Base-by-base conservation (phyloP, 2,329 filamentous ascomycete species). In the Alternaria sp. region DNA sequence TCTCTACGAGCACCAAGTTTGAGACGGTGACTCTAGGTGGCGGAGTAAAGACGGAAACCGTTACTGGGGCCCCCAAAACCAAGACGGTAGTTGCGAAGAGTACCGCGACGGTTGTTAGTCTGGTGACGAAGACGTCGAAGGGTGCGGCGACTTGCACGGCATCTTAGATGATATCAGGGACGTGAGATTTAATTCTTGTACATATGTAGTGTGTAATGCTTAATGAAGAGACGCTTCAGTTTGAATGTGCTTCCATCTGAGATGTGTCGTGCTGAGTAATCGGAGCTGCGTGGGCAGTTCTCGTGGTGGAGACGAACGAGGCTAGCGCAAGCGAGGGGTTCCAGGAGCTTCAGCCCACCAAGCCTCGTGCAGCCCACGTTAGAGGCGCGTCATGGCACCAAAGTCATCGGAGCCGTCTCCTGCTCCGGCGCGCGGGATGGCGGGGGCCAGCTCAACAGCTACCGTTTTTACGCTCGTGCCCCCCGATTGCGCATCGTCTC, bases 51-150 rank as follows among this genome's bases (percentile, higher is more conserved):
- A 70, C 65, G 21, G 54, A 28, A 6, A 69, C 67, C 15, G 56
- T 71, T 12, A 70, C 61, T 40, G 66, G 61, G 9, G 47, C 54
- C 5, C 52, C 62, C 15, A 57, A 55, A 6, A 70, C 62, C 3
- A 71, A 67, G 57, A 68, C 61, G 6, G 62, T 66, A 2, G 46
- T 61, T 13, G 43, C 30, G 23, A 69, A 70, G 57, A 58, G 52
- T 2, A 69, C 62, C 0, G 59, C 32, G 3, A 72, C 69, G 4
- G 51, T 70, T 2, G 40, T 64, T n/a, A 45, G 43, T 19, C 28
- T 46, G 15, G 60, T 40, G 10, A 69, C 59, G 4, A 71, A 66
- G 61, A 63, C 60, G 12, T 60, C 64, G 19, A 73, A 71, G 59
- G 59, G 59, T 19, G 70, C 68, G 26, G 53, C 30, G 43, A 51